A percentile compares a stretch with the other conserved stretches of the same genome.
phyloP scores from a whole-genome alignment of 441 rosid genomes.

The Croton laevigatus region DNA sequence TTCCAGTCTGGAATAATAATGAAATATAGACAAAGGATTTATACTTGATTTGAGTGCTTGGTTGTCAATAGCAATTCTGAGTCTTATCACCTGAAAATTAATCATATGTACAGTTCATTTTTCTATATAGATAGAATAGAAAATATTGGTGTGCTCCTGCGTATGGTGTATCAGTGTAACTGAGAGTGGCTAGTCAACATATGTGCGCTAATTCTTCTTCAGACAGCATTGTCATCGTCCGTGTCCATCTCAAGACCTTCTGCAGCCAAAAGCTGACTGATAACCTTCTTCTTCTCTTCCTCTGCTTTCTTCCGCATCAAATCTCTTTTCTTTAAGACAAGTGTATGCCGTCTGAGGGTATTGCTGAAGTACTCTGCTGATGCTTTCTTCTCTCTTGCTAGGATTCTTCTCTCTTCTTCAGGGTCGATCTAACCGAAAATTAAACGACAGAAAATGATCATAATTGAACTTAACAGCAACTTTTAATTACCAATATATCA shows the following conservation, averaged over 20 bases:
- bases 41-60: background rate
- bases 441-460: background rate
- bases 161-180: conserved; percentile 6
- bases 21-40: background rate
- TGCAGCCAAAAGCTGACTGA: conserved; percentile 71
- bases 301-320: conserved; percentile 86
- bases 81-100: conserved; percentile 3
- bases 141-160: background rate
- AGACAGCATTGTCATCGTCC: conserved; percentile 48
- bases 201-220: conserved; percentile 6
- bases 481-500: background rate
- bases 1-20: background rate
- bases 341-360: conserved; percentile 77
- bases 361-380: conserved; percentile 58
- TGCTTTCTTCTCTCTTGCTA: conserved; percentile 86
- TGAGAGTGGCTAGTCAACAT: background rate
- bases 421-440: conserved; percentile 60
- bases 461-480: background rate
- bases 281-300: conserved; percentile 58
- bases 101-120: conserved; percentile 23
- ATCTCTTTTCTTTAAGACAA: conserved; percentile 84
- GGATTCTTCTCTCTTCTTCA: conserved; percentile 77
- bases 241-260: conserved; percentile 91
- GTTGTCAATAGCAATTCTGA: background rate
- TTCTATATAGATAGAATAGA: conserved; percentile 17